Evolutionary conservation across 2,329 filamentous ascomycete genomes (phyloP), one percentile per base, ranked within the genome.

Genomic region (Exophiala mesophila): DNA sequence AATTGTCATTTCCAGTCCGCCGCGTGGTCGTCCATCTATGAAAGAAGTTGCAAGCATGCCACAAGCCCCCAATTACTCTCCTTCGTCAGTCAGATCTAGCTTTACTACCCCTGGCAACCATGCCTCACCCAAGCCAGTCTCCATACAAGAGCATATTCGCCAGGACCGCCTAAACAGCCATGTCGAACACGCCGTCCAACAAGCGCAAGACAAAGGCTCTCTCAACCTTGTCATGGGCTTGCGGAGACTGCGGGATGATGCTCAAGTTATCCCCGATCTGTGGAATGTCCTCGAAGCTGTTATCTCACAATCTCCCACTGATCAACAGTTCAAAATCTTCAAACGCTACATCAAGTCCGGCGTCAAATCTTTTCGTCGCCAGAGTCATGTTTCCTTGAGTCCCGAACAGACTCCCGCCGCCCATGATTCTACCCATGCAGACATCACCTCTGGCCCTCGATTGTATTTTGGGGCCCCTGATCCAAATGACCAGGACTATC

Each of bases 311-410:
- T 50, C 44, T 18, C 44, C 50, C 12, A 50, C 32, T n/a, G n/a
- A 44, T n/a, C 45, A 47, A 21, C 54, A 56, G 24, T 51, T 55
- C 28, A 49, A 45, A 40, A 36, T 45, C n/a, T 56, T 56, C 43
- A 55, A 55, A 36, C 48, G 50, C 21, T 53, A 55, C 40, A 54
- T 56, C 41, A 56, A 56, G 46, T 47, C 46, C 23, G 54, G 54
- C 23, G 39, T 55, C 32, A 53, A 53, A 21, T 39, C 41, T 18
- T 41, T 53, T 34, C 40, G 45, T 32, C 35, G 50, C 16, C 28
- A 42, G 13, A 47, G 44, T 41, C 44, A 50, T 26, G 39, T 50
- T 17, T 50, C 48, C 12, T 36, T 29, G 10, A 45, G 48, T 37
- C 45, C 48, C 24, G 42, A 48, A 34, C 45, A 43, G 33, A 32